These are phyloP conservation scores for Colletotrichum filicis DNA, from an alignment of 2,329 filamentous ascomycete species.

Conservation along the genomic window DNA sequence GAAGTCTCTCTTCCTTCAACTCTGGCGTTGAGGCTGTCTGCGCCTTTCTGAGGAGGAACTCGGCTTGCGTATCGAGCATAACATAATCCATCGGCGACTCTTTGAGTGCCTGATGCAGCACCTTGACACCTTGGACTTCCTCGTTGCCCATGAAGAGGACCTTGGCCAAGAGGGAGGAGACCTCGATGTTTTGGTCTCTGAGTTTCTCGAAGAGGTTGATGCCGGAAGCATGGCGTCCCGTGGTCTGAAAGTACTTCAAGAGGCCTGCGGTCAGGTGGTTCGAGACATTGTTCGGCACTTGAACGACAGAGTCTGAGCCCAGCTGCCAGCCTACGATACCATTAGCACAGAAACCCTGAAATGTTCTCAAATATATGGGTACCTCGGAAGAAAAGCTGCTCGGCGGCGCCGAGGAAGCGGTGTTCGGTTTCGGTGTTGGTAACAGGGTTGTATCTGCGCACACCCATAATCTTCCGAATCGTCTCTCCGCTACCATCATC, in stretches of 20 bases:
- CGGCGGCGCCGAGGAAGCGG: constrained; percentile 92
- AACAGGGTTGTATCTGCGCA: constrained; percentile 95
- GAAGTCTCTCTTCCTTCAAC: constrained; percentile 74
- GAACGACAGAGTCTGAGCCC: constrained; percentile 95
- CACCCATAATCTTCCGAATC: constrained; percentile 97
- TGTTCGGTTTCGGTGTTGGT: constrained; percentile 99
- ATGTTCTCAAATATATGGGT: constrained; percentile 34
- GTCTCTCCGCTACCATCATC: constrained; percentile 94
- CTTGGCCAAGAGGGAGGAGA: constrained; percentile 90
- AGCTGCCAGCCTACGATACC: constrained; percentile 81
- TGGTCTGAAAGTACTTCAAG: constrained; percentile 94
- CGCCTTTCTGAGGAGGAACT: constrained; percentile 90
- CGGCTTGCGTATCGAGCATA: constrained; percentile 92
- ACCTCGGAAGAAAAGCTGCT: constrained; percentile 95
- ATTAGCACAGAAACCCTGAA: constrained; percentile 35
- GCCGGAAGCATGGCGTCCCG: constrained; percentile 91
- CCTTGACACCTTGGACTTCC: constrained; percentile 92
- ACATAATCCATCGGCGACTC: constrained; percentile 98
- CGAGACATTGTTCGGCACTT: constrained; percentile 95
- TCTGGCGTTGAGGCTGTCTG: constrained; percentile 63
- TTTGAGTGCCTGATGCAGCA: constrained; percentile 88
- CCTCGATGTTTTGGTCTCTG: constrained; percentile 88
- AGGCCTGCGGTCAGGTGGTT: constrained; percentile 96
- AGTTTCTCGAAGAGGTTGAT: constrained; percentile 99
- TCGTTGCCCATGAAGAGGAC: constrained; percentile 96